A percentile compares a stretch with the other conserved stretches of the same genome.
phyloP scores from a whole-genome alignment of 2,329 filamentous ascomycete genomes.

The Pseudogymnoascus sp. region DNA sequence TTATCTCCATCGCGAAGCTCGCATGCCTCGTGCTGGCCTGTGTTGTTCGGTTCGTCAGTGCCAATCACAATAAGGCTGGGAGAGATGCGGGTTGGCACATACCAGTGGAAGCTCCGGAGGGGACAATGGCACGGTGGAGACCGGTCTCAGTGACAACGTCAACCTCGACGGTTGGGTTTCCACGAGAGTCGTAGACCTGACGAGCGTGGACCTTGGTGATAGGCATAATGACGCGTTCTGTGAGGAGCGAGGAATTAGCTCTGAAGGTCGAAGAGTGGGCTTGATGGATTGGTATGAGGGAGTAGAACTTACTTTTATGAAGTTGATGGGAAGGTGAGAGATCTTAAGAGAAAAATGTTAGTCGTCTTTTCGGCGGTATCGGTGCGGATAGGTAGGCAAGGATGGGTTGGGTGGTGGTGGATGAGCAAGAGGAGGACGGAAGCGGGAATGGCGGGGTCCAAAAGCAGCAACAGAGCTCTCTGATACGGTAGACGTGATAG shows the following conservation, averaged over 20 bases:
- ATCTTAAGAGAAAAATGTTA: conserved; percentile 3
- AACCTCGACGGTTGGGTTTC: conserved; percentile 97
- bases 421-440: conserved; percentile 11
- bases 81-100: conserved; percentile 33
- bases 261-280: background rate
- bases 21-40: conserved; percentile 82
- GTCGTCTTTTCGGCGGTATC: background rate
- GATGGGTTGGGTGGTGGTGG: background rate
- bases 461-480: conserved; percentile 15
- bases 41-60: conserved; percentile 20
- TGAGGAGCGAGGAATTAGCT: background rate
- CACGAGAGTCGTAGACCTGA: conserved; percentile 96
- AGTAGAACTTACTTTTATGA: background rate
- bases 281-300: background rate
- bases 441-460: conserved; percentile 15
- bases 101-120: conserved; percentile 93
- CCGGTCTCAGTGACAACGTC: conserved; percentile 94
- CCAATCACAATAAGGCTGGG: conserved; percentile 15
- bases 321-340: background rate
- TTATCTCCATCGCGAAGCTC: conserved; percentile 89
- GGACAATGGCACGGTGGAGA: conserved; percentile 94
- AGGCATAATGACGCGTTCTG: conserved; percentile 58
- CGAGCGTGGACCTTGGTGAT: conserved; percentile 87
- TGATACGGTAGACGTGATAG: conserved; percentile 17
- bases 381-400: background rate